Evolutionary conservation across 768 basidiomycete genomes (phyloP), one percentile per base, ranked within the genome.

Genomic region (Hericium coralloides): DNA sequence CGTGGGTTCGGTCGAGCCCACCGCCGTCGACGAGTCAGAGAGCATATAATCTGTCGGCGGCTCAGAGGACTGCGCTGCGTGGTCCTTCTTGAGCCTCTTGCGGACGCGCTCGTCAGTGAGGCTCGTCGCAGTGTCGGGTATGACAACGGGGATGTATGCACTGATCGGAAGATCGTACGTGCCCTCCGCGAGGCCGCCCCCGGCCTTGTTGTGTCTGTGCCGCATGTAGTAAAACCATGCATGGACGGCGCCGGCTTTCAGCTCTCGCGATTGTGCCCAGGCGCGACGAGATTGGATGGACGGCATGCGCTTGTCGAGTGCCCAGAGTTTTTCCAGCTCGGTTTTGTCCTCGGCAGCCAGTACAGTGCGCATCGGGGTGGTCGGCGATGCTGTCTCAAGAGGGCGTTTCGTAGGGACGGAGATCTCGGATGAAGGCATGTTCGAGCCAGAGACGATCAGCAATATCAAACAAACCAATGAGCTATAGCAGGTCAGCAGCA

Each of bases 311-410:
- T 51, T 55, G 50, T 55, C 58, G 2, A 41, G 18, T 4, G 15
- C 26, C 58, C 58, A 59, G 54, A 59, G 41, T 4, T 51, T 38
- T 20, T 14, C 26, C 39, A 59, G 41, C 22, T 55, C 58, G 26
- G 38, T 20, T 45, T 45, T 45, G 43, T 45, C 43, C n/a, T 45
- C n/a, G n/a, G 15, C 4, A 17, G 43, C n/a, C 7, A 45, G 43
- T 7, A 7, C 7, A 15, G 0, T 17, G n/a, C 43, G 18, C 12
- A 15, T 45, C 20, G 43, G 43, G 20, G 26, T 8, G 26, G 31
- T 31, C 31, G 31, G 10, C 2, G 31, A 2, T 31, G 31, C 31
- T 9, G 31, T 31, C 31, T 31, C 31, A 6, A 31, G 31, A 31
- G 31, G 7, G 7, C 31, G 31, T 31, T 31, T 31, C 31, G 31